phyloP scores from a whole-genome alignment of 2,329 filamentous ascomycete genomes.

The Scedosporium apiospermum region DNA sequence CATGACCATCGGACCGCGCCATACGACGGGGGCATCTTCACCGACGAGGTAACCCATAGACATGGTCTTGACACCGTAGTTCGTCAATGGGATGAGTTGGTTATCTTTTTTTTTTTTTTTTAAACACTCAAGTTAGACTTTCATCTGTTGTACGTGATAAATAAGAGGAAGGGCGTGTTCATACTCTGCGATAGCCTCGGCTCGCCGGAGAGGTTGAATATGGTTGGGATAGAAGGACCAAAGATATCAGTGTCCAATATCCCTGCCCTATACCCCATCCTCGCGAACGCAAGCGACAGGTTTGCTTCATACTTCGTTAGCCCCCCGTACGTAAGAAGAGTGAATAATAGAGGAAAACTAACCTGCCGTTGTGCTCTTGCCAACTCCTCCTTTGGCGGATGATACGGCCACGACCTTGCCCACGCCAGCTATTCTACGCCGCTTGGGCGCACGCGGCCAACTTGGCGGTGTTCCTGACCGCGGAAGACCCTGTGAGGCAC shows the following conservation, averaged over 20 bases:
- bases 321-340: conserved; percentile 16
- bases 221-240: conserved; percentile 84
- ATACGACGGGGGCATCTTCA: conserved; percentile 75
- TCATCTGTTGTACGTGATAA: no score
- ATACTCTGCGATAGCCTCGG: conserved; percentile 65
- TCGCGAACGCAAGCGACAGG: conserved; percentile 76
- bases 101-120: conserved; percentile 61
- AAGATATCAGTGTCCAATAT: conserved; percentile 97
- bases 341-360: conserved; percentile 13
- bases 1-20: conserved; percentile 95
- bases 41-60: conserved; percentile 92
- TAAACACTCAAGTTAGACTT: neutral
- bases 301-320: conserved; percentile 46
- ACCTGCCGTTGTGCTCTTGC: conserved; percentile 90
- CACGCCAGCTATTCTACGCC: conserved; percentile 73
- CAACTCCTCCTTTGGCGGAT: conserved; percentile 95
- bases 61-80: conserved; percentile 97
- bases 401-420: conserved; percentile 93
- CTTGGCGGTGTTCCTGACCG: conserved; percentile 51
- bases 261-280: conserved; percentile 69
- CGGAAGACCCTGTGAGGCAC: conserved; percentile 65
- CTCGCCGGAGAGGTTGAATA: conserved; percentile 73
- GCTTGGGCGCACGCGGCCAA: conserved; percentile 68
- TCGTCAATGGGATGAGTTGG: conserved; percentile 76
- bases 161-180: conserved; percentile 13